Base-by-base conservation (phyloP, 176 grass and related monocot genomes). In the Juncus effusus region DNA sequence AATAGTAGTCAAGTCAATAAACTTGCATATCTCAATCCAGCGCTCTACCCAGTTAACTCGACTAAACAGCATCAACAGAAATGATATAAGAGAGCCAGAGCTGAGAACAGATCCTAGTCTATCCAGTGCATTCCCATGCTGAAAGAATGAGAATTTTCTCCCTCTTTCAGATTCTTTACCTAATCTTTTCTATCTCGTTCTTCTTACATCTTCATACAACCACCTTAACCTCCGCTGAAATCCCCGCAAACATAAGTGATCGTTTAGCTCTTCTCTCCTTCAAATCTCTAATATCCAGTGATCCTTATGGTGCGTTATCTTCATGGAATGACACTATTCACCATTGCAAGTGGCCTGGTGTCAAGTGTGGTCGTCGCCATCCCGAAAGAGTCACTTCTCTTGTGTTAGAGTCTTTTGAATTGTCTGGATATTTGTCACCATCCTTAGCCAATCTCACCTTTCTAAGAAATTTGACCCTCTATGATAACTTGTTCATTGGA, bases 371-470 rank as follows among this genome's bases (percentile, higher is more conserved):
- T 15, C 16, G 60, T 0, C 60, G 16, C 12, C 79, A 76, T 15
- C 53, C 80, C 0, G 60, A 76, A 2, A 76, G 72, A 59, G 84
- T 87, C 11, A 28, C 55, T 3, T 38, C 36, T 10, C 2, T 87
- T 2, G 2, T 51, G 6, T 7, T 83, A 0, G 42, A 54, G 7
- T 76, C 85, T 0, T 38, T 39, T 7, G 6, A 37, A 10, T 28
- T 86, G 3, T 6, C 63, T 0, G 84, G 79, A 1, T 12, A 12
- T 1, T 10, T 78, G 19, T 50, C 84, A 2, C 75, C 84, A 3
- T 79, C 40, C 42, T 3, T 82, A 11, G 63, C 69, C 36, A 87
- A 87, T 50, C 74, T 81, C 2, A 74, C 78, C 14, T 81, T 81
- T 50, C 63, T 66, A 11, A 14, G 47, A 50, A 66, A 19, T 5